A percentile compares a stretch with the other conserved stretches of the same genome.
These are phyloP conservation scores for Hypoxylon sp. DNA, from an alignment of 2,329 filamentous ascomycete genomes.

Conservation along the genomic window DNA sequence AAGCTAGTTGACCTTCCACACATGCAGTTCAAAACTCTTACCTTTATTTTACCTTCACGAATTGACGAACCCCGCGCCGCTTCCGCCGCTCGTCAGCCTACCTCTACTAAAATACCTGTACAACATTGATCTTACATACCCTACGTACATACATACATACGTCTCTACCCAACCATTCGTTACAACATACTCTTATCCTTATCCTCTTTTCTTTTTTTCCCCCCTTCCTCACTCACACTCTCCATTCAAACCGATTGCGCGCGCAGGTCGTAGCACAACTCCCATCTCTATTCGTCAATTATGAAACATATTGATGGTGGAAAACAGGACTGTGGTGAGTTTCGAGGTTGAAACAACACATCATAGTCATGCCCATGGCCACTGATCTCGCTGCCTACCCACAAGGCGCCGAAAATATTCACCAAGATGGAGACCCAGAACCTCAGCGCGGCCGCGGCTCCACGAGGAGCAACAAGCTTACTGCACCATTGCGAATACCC, in stretches of 20 bases:
- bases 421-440: constrained; percentile 57
- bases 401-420: constrained; percentile 60
- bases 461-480: constrained; percentile 61
- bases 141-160: constrained; percentile 12
- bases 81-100: constrained; percentile 35
- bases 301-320: constrained; percentile 63
- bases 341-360: constrained; percentile 41
- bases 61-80: constrained; percentile 38
- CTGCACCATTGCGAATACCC: constrained; percentile 67
- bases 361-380: constrained; percentile 42
- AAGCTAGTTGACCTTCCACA: constrained; percentile 5
- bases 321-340: constrained; percentile 61
- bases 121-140: constrained; percentile 4
- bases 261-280: constrained; percentile 44
- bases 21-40: constrained; percentile 13
- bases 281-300: constrained; percentile 53
- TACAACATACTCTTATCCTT: constrained; percentile 28
- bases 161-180: constrained; percentile 28
- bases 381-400: constrained; percentile 48
- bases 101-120: constrained; percentile 14
- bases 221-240: constrained; percentile 22
- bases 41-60: constrained; percentile 13
- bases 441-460: constrained; percentile 53
- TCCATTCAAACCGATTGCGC: constrained; percentile 27
- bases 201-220: constrained; percentile 20